phyloP scores from a whole-genome alignment of 108 stramenopile species.

The Cyclotella cryptica region DNA sequence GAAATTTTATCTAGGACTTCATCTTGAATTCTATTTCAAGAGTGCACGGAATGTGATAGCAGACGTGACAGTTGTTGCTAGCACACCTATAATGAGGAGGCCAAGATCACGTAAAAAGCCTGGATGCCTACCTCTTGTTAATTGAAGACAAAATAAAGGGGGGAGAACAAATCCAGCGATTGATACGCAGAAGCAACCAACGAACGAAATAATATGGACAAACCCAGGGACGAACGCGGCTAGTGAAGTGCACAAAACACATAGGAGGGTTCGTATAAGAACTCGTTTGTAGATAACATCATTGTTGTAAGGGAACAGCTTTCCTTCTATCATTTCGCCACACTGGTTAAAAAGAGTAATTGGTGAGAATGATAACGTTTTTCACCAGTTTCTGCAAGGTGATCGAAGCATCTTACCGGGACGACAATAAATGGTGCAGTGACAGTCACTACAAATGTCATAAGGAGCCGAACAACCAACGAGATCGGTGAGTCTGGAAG shows the following conservation, averaged over 20 bases:
- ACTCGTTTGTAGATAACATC: constrained; percentile 20
- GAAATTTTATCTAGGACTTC: too few species aligned
- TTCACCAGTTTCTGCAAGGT: neutral
- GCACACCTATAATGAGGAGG: constrained; percentile 22
- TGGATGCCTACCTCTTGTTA: constrained; percentile 6
- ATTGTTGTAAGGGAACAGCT: constrained; percentile 37
- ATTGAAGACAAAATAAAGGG: constrained; percentile 55
- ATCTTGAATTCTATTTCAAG: neutral
- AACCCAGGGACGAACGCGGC: constrained; percentile 70
- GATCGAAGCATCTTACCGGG: constrained; percentile 33
- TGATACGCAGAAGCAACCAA: constrained; percentile 81
- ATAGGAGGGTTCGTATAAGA: constrained; percentile 59
- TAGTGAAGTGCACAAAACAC: constrained; percentile 52
- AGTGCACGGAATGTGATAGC: constrained; percentile 22
- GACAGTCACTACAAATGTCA: constrained; percentile 71
- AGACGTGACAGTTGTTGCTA: constrained; percentile 27
- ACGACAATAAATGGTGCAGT: constrained; percentile 78
- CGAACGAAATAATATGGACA: constrained; percentile 73
- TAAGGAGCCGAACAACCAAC: constrained; percentile 55
- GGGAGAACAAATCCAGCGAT: constrained; percentile 75
- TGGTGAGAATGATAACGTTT: neutral
- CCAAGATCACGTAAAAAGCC: constrained; percentile 5
- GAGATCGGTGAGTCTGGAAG: constrained; percentile 64
- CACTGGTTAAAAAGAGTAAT: constrained; percentile 22
- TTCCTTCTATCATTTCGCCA: constrained; percentile 81